phyloP scores from a whole-genome alignment of 768 basidiomycete species.

The Clavulina sp. region DNA sequence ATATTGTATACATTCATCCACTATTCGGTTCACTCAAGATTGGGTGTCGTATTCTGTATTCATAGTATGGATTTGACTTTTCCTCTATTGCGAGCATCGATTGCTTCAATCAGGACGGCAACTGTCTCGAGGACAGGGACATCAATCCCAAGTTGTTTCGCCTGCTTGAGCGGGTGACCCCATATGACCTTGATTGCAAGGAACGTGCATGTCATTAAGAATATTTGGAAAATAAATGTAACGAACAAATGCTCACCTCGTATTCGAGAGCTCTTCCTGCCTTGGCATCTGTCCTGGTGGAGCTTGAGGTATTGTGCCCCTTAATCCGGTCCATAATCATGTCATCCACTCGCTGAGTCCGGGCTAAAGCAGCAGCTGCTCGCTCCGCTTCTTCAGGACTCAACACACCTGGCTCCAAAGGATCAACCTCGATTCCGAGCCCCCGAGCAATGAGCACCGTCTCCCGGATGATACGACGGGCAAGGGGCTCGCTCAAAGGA shows the following conservation, averaged over 20 bases:
- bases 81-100: background rate
- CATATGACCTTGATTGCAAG: too few relatives aligned
- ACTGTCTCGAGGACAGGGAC: conserved; percentile 1
- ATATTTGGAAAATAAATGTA: too few relatives aligned
- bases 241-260: background rate
- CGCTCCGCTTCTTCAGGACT: background rate
- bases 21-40: too few relatives aligned
- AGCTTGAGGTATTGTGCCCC: background rate
- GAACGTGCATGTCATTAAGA: too few relatives aligned
- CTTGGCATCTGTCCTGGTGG: background rate
- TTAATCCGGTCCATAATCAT: background rate
- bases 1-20: too few relatives aligned
- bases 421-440: background rate
- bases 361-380: too few relatives aligned
- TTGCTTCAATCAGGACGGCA: background rate
- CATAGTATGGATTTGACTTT: too few relatives aligned
- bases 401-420: background rate
- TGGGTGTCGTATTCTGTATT: too few relatives aligned
- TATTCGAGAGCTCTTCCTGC: background rate
- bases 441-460: background rate
- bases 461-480: background rate
- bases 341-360: background rate
- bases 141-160: background rate
- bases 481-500: background rate
- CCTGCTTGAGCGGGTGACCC: background rate